Conservation (phyloP, 148 eudicot species). For the Agrostemma githago region DNA sequence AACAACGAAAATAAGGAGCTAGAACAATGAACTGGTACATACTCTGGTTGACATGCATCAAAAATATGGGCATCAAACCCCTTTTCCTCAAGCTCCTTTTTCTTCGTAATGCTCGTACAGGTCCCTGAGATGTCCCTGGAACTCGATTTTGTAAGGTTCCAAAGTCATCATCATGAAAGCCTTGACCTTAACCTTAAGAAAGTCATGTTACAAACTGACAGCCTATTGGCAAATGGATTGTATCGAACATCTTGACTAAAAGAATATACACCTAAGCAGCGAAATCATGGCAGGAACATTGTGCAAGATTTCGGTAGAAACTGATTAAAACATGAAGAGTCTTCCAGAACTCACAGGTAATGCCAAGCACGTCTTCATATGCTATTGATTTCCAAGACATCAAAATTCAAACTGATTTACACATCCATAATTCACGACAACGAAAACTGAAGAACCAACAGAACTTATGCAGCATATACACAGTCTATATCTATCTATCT, state of each 20-base stretch:
- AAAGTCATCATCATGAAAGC: background rate
- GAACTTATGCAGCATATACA: background rate
- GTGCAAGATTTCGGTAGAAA: background rate
- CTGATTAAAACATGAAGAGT: background rate
- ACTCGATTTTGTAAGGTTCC: slow-evolving; percentile 6
- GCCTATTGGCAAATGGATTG: background rate
- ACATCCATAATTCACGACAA: background rate
- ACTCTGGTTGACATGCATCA: slow-evolving; percentile 73
- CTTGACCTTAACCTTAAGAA: background rate
- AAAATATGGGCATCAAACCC: slow-evolving; percentile 62
- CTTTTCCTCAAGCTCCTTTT: slow-evolving; percentile 57
- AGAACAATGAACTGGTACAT: slow-evolving; percentile 23
- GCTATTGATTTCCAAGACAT: background rate
- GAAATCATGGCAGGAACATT: background rate
- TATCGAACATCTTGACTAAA: background rate
- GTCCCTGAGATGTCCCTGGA: slow-evolving; percentile 70
- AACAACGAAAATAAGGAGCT: background rate
- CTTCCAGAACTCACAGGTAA: background rate
- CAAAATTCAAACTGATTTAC: background rate
- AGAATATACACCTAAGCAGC: background rate
- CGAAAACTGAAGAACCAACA: background rate
- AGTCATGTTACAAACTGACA: background rate
- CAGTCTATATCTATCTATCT: background rate
- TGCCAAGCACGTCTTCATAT: background rate
- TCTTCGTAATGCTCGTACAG: slow-evolving; percentile 60